Evolutionary conservation across 169 alveolate species (phyloP).

Genomic region (Eimeria praecox): DNA sequence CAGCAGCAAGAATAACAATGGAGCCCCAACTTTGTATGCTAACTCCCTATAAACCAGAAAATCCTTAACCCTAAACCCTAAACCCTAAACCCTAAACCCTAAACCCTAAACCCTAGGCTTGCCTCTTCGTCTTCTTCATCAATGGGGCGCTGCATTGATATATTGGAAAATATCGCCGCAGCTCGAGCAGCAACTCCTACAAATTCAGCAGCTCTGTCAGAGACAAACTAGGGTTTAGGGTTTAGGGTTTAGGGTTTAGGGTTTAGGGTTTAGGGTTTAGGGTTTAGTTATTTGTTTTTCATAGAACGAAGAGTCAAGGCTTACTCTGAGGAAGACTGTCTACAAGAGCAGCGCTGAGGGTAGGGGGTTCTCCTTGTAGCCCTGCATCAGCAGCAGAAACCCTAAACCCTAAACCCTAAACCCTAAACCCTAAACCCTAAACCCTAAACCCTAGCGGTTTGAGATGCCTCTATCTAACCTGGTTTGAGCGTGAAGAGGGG

Average conservation of each 20-base stretch:
- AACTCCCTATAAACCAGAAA: too few species aligned
- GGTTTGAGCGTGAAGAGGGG: conserved; percentile 31
- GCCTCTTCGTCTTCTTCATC: conserved; percentile 30
- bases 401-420: conserved; percentile 10
- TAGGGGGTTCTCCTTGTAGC: background rate
- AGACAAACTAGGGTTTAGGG: background rate
- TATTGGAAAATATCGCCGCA: background rate
- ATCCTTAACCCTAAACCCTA: too few species aligned
- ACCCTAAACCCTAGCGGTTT: background rate
- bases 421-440: conserved; percentile 17
- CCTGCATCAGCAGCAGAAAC: conserved; percentile 12
- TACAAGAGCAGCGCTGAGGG: background rate
- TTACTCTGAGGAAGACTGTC: background rate
- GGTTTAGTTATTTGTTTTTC: background rate
- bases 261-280: conserved; percentile 38
- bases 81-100: too few species aligned
- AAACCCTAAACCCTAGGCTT: too few species aligned
- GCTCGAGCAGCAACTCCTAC: conserved; percentile 9
- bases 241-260: background rate
- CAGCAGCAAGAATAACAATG: too few species aligned
- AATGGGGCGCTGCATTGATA: background rate
- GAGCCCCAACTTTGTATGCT: too few species aligned
- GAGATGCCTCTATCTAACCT: background rate
- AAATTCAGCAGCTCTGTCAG: background rate
- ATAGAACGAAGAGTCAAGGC: background rate